phyloP scores from a whole-genome alignment of 306 rosid species.

The Calophaca sinica region DNA sequence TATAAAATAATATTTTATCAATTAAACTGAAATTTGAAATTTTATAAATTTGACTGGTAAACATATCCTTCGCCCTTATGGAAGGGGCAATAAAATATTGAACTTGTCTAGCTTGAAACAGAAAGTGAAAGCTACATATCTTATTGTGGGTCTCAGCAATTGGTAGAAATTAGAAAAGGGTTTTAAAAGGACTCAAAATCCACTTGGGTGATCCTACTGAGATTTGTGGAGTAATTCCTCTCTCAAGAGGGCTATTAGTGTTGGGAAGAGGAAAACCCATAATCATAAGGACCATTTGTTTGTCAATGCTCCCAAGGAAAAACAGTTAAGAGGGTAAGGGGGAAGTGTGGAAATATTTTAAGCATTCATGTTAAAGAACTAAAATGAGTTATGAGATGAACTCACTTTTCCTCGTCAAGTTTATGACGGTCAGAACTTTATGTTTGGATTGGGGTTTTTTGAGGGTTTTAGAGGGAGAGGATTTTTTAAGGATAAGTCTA shows the following conservation, averaged over 20 bases:
- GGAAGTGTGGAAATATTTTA: not conserved
- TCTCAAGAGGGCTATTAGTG: not conserved
- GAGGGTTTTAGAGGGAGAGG: too few species aligned
- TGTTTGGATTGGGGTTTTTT: too few species aligned
- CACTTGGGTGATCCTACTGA: not conserved
- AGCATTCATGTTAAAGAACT: not conserved
- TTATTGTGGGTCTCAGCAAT: conserved; percentile 29
- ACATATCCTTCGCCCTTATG: too few species aligned
- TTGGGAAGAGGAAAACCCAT: conserved; percentile 34
- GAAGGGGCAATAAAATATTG: not conserved
- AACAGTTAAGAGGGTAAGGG: not conserved
- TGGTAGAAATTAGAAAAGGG: conserved; percentile 3
- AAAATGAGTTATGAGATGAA: not conserved
- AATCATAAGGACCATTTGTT: not conserved
- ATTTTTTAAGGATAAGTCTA: too few species aligned
- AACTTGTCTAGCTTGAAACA: not conserved
- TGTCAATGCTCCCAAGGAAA: not conserved
- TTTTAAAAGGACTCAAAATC: not conserved
- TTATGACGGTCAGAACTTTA: too few species aligned
- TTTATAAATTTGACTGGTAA: too few species aligned
- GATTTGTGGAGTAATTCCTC: conserved; percentile 28
- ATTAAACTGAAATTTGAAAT: too few species aligned
- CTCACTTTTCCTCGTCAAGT: too few species aligned
- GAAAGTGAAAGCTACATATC: conserved; percentile 32
- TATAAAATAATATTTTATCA: too few species aligned